Conservation (phyloP, 2,329 filamentous ascomycete genomes). For the Penicillium sp. region DNA sequence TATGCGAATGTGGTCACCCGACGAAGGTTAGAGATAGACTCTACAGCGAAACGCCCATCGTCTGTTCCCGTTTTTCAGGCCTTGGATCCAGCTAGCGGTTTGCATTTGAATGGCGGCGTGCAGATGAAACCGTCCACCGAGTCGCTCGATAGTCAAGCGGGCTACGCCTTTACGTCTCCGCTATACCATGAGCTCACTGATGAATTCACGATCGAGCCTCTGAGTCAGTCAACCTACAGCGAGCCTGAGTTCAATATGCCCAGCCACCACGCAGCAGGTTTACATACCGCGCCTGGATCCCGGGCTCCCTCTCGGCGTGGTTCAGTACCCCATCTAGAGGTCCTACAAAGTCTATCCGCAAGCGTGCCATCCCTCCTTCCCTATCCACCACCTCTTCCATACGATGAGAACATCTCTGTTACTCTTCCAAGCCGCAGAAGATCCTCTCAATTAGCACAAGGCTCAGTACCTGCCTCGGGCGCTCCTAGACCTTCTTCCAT, state of each 20-base stretch:
- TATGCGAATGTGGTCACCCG: slow-evolving; percentile 36
- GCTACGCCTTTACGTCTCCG: slow-evolving; percentile 29
- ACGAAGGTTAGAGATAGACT: slow-evolving; percentile 18
- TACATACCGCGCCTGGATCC: slow-evolving; percentile 27
- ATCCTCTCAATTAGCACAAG: slow-evolving; percentile 9
- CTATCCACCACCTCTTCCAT: slow-evolving; percentile 28
- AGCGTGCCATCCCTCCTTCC: slow-evolving; percentile 28
- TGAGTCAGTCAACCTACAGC: slow-evolving; percentile 34
- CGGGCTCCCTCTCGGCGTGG: slow-evolving; percentile 24
- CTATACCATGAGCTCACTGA: slow-evolving; percentile 24
- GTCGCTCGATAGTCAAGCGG: slow-evolving; percentile 26
- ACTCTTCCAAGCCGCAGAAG: slow-evolving; percentile 25
- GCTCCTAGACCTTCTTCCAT: slow-evolving; percentile 11
- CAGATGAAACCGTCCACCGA: slow-evolving; percentile 33
- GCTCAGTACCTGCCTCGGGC: slow-evolving; percentile 11
- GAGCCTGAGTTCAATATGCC: slow-evolving; percentile 28
- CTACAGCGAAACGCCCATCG: slow-evolving; percentile 20
- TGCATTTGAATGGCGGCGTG: slow-evolving; percentile 13
- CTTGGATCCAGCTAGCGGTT: slow-evolving; percentile 13
- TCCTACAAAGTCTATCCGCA: slow-evolving; percentile 24
- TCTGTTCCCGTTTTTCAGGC: slow-evolving; percentile 19
- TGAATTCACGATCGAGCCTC: slow-evolving; percentile 26
- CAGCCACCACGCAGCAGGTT: slow-evolving; percentile 17
- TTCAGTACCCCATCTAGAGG: slow-evolving; percentile 16
- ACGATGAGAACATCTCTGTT: slow-evolving; percentile 37